These are phyloP conservation scores for Candida hungchunana DNA, from an alignment of 805 yeast genomes.

Conservation along the genomic window DNA sequence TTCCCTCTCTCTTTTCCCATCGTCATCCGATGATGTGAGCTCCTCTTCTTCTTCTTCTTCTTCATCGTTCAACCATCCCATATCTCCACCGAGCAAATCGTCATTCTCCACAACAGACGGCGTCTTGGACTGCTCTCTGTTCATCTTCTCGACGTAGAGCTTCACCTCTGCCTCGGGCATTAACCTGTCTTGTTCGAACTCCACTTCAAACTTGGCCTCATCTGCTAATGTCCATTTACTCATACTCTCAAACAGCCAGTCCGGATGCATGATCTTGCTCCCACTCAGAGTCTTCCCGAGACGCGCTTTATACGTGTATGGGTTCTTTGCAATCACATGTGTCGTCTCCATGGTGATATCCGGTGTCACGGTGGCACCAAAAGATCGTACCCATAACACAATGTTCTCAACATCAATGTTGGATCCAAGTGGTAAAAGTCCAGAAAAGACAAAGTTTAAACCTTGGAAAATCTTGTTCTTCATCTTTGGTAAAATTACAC, in stretches of 20 bases:
- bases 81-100: conserved; percentile 31
- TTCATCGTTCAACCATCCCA: conserved; percentile 28
- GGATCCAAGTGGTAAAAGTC: conserved; percentile 83
- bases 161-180: conserved; percentile 38
- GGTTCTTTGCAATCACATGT: conserved; percentile 79
- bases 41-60: conserved; percentile 43
- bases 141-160: conserved; percentile 28
- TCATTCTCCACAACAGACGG: conserved; percentile 37
- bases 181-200: conserved; percentile 44
- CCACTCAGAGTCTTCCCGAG: conserved; percentile 61
- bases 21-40: conserved; percentile 16
- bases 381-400: conserved; percentile 86
- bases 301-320: conserved; percentile 80
- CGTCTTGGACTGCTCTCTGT: conserved; percentile 17
- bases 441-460: conserved; percentile 73
- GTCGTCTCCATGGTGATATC: conserved; percentile 74
- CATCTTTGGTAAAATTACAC: conserved; percentile 68
- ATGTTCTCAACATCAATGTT: conserved; percentile 74
- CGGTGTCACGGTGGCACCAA: conserved; percentile 81
- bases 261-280: conserved; percentile 80
- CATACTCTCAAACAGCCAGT: conserved; percentile 87
- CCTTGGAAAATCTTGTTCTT: conserved; percentile 65
- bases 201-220: conserved; percentile 58
- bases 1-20: conserved; percentile 12
- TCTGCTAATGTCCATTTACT: conserved; percentile 71